Percentiles rank a stretch among this genome's conserved stretches.
Conservation (phyloP, 164 flowering plant species). For the Akebia trifoliata region DNA sequence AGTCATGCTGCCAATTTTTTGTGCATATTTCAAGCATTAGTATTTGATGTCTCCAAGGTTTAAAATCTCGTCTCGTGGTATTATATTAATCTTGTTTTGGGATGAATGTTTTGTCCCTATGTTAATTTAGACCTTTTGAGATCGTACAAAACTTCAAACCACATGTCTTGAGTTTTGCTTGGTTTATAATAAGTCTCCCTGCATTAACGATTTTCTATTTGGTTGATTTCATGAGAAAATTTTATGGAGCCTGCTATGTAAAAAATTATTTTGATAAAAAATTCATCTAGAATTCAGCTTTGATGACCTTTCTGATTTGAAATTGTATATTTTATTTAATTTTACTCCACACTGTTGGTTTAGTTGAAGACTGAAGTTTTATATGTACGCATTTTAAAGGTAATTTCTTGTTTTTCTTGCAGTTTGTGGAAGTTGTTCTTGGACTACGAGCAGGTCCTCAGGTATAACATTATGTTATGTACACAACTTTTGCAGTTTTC, state of each 20-base stretch:
- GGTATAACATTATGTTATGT: conserved; percentile 30
- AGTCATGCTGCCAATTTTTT: no score
- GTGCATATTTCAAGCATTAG: no score
- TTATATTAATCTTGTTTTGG: no score
- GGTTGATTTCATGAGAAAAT: not conserved
- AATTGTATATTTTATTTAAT: not conserved
- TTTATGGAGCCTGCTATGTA: not conserved
- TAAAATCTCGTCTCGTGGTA: no score
- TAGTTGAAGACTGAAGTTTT: not conserved
- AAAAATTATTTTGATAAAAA: not conserved
- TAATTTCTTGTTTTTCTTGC: conserved; percentile 17
- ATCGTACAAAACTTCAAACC: no score
- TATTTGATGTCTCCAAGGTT: no score
- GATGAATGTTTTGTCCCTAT: no score
- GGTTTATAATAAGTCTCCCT: not conserved
- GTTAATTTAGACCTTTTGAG: no score
- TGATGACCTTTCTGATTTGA: not conserved
- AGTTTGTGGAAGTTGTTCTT: conserved; percentile 86
- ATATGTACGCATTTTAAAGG: not conserved
- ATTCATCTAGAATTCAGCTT: not conserved
- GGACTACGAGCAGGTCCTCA: conserved; percentile 46
- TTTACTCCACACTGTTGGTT: not conserved
- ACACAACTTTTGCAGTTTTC: not conserved
- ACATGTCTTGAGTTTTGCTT: not conserved
- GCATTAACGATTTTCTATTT: not conserved